Conservation (phyloP, 106 monocot species). For the Amphibolis antarctica region DNA sequence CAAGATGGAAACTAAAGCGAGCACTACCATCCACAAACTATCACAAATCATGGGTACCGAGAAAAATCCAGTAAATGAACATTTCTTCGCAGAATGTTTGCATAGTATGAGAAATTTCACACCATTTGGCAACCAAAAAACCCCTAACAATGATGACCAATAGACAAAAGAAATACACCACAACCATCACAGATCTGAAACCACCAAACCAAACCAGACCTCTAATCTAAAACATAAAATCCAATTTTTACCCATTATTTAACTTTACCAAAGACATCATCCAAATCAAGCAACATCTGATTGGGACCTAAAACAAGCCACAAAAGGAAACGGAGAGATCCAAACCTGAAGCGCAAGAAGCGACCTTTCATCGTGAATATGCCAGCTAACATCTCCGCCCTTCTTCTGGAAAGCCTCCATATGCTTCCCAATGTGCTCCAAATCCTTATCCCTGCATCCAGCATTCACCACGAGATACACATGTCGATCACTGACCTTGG, state of each 20-base stretch:
- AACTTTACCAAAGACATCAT: too few relatives aligned
- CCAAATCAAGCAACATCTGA: neutral
- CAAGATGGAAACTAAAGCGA: too few relatives aligned
- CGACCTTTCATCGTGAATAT: conserved; percentile 82
- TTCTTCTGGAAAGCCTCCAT: conserved; percentile 78
- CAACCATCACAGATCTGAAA: too few relatives aligned
- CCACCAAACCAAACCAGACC: too few relatives aligned
- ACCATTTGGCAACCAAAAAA: too few relatives aligned
- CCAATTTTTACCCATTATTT: neutral
- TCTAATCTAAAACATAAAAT: neutral
- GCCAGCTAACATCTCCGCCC: conserved; percentile 72
- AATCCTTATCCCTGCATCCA: conserved; percentile 89
- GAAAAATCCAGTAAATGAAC: too few relatives aligned
- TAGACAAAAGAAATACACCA: too few relatives aligned
- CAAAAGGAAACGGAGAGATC: neutral
- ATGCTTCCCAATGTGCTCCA: conserved; percentile 79
- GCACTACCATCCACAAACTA: too few relatives aligned
- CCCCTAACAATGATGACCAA: too few relatives aligned
- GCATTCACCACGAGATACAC: conserved; percentile 91
- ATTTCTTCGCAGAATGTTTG: too few relatives aligned
- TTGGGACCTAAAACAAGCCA: neutral
- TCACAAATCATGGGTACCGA: too few relatives aligned
- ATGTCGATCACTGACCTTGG: conserved; percentile 65
- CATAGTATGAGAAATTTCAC: too few relatives aligned
- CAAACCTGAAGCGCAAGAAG: conserved; percentile 88